Evolutionary conservation across 352 stramenopile genomes (phyloP), one percentile per base, ranked within the genome.

Genomic region (Albugo laibachii): DNA sequence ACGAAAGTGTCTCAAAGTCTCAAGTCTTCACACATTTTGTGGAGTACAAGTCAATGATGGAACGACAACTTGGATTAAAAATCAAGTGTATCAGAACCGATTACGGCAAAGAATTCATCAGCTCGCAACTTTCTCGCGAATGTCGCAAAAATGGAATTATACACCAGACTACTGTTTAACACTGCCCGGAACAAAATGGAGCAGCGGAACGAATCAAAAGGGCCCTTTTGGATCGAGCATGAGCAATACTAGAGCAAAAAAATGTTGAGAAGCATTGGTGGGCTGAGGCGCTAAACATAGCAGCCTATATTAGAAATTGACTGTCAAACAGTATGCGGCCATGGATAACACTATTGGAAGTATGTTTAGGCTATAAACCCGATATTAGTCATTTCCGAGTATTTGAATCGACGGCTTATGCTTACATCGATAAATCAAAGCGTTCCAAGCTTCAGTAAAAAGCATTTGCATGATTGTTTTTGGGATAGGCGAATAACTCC

Each of bases 381-480:
- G 38, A 43, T 24, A 19, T 19, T 19, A 10, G 38, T 19, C 20
- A 43, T n/a, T 15, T 53, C 11, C 45, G 52, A 5, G 52, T 57
- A 1, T 57, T 57, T 45, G 52, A 45, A 18, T 36, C 45, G 1
- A n/a, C 16, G 35, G 52, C 44, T 2, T 57, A 45, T 31, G 52
- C 36, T 10, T 45, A 58, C 38, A 46, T 61, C 37, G 13, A 27
- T 35, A 38, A 55, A 10, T 34, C 27, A 14, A 52, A 52, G 39
- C 48, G 48, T n/a, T 35, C 14, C 13, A 65, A 62, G 39, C 13
- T 55, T 2, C 43, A 59, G 16, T 18, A 42, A 2, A 52, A 61
- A 24, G 47, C 42, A 8, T 60, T 54, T 44, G 45, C 59, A n/a
- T 62, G 42, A 34, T 50, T 52, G 0, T 56, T 57, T 27, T 12